These are phyloP conservation scores for Cladosporium cucumerinum DNA, from an alignment of 2,329 filamentous ascomycete species.

Conservation along the genomic window DNA sequence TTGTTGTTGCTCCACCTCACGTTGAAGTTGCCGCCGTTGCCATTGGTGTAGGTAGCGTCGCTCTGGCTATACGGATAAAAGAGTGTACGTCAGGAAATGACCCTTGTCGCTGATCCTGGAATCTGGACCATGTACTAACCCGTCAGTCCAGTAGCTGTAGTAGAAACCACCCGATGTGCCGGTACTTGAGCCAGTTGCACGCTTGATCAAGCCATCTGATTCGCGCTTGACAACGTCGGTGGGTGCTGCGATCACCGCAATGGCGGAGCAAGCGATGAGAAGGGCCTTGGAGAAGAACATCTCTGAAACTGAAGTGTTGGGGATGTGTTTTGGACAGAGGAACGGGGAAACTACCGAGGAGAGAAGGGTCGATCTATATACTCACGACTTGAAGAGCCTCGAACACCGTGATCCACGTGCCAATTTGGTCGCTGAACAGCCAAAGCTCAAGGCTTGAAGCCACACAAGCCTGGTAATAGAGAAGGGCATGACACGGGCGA, in stretches of 20 bases:
- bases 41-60: constrained; percentile 54
- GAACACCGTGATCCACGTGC: not conserved
- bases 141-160: constrained; percentile 57
- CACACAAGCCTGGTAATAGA: not conserved
- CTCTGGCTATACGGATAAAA: constrained; percentile 40
- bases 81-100: not conserved
- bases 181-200: constrained; percentile 43
- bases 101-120: not conserved
- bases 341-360: not conserved
- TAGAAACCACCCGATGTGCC: constrained; percentile 57
- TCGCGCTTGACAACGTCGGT: constrained; percentile 12
- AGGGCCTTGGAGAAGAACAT: constrained; percentile 16
- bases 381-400: constrained; percentile 10
- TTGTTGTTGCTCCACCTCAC: constrained; percentile 43
- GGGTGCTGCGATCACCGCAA: constrained; percentile 11
- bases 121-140: not conserved
- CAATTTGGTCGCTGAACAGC: not conserved
- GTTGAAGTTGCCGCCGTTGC: constrained; percentile 46
- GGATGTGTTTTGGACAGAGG: constrained; percentile 7
- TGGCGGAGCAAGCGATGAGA: constrained; percentile 13
- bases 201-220: not conserved
- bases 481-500: constrained; percentile 1
- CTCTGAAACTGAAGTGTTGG: not conserved
- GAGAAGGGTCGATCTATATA: constrained; percentile 5
- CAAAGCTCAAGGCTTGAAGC: not conserved